Evolutionary conservation across 176 grass and related monocot genomes (phyloP).

Genomic region (Lolium perenne): DNA sequence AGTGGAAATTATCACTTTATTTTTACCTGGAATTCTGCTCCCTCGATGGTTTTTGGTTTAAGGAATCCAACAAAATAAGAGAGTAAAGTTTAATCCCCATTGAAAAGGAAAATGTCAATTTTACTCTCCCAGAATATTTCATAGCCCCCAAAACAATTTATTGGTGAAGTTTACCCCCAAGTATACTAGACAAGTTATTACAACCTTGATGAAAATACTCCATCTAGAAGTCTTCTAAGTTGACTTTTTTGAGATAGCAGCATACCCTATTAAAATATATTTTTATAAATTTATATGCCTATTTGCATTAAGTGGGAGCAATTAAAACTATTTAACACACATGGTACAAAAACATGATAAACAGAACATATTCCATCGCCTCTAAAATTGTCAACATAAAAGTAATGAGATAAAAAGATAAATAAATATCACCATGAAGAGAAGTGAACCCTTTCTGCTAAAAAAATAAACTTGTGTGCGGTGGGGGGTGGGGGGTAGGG

Average conservation of each 20-base stretch:
- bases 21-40: background rate
- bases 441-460: too few species aligned
- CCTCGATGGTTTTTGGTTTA: background rate
- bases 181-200: background rate
- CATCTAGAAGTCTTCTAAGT: background rate
- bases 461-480: too few species aligned
- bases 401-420: too few species aligned
- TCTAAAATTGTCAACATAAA: too few species aligned
- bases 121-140: background rate
- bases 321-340: background rate
- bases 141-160: background rate
- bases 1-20: slow-evolving; percentile 15
- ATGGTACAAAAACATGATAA: background rate
- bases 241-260: background rate
- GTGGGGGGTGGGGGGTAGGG: too few species aligned
- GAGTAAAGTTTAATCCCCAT: background rate
- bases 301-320: background rate
- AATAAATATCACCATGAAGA: too few species aligned
- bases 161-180: background rate
- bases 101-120: background rate
- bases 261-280: background rate
- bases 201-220: background rate
- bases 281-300: background rate
- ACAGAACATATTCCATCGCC: background rate
- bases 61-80: background rate